Conservation (phyloP, 768 basidiomycete species). For the Rhizopogon sp. region DNA sequence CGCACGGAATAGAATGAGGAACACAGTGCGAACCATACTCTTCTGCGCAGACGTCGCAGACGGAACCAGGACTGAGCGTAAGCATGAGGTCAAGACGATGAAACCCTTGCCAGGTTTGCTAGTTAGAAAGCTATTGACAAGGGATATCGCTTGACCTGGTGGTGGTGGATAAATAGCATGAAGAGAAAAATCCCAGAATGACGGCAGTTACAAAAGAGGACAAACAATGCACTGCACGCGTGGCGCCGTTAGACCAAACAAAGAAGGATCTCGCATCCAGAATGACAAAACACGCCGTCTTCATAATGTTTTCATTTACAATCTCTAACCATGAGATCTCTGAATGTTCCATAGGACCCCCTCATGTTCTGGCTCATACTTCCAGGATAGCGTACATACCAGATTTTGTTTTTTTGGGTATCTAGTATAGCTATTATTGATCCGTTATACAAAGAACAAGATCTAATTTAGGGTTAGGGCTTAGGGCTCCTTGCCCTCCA, state of each 20-base stretch:
- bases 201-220: constrained; percentile 22
- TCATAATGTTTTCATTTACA: constrained; percentile 8
- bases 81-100: constrained; percentile 55
- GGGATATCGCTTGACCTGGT: constrained; percentile 38
- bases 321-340: neutral
- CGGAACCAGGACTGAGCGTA: constrained; percentile 75
- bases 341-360: neutral
- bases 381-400: neutral
- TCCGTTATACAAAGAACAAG: neutral
- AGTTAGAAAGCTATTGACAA: constrained; percentile 34
- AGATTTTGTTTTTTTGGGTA: neutral
- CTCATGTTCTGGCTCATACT: constrained; percentile 3
- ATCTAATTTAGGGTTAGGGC: constrained; percentile 26
- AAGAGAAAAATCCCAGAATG: constrained; percentile 31
- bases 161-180: constrained; percentile 46
- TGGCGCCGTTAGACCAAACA: constrained; percentile 6
- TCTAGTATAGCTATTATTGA: neutral
- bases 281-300: constrained; percentile 6
- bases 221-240: constrained; percentile 27
- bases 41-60: constrained; percentile 89
- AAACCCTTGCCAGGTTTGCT: constrained; percentile 35
- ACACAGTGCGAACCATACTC: constrained; percentile 71
- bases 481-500: constrained; percentile 14
- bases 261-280: constrained; percentile 2
- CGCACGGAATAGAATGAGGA: constrained; percentile 81